These are phyloP conservation scores for Ogataea pilisensis DNA, from an alignment of 805 yeast genomes.

Conservation along the genomic window DNA sequence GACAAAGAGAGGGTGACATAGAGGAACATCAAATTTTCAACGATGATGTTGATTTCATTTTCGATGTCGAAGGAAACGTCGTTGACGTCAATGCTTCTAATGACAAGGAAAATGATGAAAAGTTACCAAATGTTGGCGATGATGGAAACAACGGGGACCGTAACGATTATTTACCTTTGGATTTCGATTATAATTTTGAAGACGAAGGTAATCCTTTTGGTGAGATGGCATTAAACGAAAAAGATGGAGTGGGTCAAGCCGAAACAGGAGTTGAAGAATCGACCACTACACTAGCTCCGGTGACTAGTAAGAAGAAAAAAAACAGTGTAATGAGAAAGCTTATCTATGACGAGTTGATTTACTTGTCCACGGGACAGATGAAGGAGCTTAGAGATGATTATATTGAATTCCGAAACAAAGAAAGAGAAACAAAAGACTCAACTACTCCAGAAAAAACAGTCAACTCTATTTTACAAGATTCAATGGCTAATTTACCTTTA, in stretches of 20 bases:
- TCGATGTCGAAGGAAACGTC: slow-evolving; percentile 16
- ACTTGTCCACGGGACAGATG: slow-evolving; percentile 12
- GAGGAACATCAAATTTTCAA: slow-evolving; percentile 2
- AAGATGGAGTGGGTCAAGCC: background rate
- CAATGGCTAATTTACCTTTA: background rate
- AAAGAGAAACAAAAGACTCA: background rate
- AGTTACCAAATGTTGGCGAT: background rate
- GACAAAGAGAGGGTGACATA: background rate
- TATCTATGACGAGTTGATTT: slow-evolving; percentile 11
- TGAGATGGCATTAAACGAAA: background rate
- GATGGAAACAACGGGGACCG: background rate
- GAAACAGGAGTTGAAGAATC: background rate
- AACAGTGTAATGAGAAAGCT: slow-evolving; percentile 1
- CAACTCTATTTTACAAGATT: background rate
- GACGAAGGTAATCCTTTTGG: slow-evolving; percentile 1
- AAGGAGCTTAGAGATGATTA: slow-evolving; percentile 13
- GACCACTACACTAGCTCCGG: background rate
- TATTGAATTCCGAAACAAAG: background rate
- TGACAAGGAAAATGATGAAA: background rate
- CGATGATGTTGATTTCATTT: slow-evolving; percentile 12
- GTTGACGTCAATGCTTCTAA: slow-evolving; percentile 1
- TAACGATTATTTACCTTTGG: slow-evolving; percentile 1
- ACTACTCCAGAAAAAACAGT: background rate
- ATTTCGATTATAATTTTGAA: slow-evolving; percentile 6
- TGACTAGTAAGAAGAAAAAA: background rate